A percentile compares a stretch with the other conserved stretches of the same genome.
phyloP scores from a whole-genome alignment of 805 yeast genomes.

The Ascoidea asiatica region DNA sequence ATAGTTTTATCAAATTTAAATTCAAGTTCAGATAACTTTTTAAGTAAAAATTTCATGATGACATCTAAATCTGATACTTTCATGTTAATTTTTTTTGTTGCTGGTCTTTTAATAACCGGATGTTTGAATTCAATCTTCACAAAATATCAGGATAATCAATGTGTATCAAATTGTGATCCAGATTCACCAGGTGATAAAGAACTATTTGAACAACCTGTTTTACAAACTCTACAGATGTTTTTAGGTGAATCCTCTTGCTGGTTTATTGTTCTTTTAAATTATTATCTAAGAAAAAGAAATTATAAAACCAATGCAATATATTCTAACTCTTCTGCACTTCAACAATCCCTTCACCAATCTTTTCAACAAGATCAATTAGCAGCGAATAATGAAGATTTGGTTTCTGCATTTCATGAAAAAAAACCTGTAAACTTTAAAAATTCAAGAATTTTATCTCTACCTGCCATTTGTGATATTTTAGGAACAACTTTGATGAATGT shows the following conservation, averaged over 20 bases:
- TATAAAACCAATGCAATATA: background rate
- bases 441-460: conserved; percentile 33
- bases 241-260: conserved; percentile 46
- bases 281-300: background rate
- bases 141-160: conserved; percentile 64
- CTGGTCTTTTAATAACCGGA: conserved; percentile 55
- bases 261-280: background rate
- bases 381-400: conserved; percentile 6
- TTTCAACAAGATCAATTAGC: conserved; percentile 4
- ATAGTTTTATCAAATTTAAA: too few relatives aligned
- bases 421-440: conserved; percentile 12
- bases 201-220: conserved; percentile 61
- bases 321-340: background rate
- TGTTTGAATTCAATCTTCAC: conserved; percentile 63
- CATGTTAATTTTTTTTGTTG: conserved; percentile 18
- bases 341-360: background rate
- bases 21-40: too few relatives aligned
- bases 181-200: conserved; percentile 19
- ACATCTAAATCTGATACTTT: conserved; percentile 4
- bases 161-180: conserved; percentile 43
- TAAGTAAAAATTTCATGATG: too few relatives aligned
- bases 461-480: conserved; percentile 56
- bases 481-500: conserved; percentile 68
- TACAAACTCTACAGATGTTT: conserved; percentile 75
- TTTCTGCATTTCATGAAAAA: background rate